phyloP scores from a whole-genome alignment of 2,329 filamentous ascomycete genomes.

The Stachybotrys chlorohalonatus region DNA sequence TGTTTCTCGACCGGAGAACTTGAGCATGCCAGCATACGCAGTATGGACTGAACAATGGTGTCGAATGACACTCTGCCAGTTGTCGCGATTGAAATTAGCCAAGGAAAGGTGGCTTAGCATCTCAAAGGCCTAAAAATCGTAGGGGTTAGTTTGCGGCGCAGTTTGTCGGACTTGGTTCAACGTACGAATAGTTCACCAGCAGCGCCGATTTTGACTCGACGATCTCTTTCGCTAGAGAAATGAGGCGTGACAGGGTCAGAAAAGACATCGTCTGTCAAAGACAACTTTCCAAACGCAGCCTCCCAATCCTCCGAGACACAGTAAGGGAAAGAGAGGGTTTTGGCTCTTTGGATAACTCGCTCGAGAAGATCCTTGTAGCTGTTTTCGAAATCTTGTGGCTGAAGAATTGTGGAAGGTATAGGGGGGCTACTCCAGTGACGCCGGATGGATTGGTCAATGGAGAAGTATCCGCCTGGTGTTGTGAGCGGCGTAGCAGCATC shows the following conservation, averaged over 20 bases:
- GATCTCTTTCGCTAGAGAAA: background rate
- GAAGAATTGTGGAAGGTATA: background rate
- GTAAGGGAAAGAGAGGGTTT: background rate
- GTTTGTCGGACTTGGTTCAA: background rate
- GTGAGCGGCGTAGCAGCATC: background rate
- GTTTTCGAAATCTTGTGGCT: background rate
- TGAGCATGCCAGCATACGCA: conserved; percentile 27
- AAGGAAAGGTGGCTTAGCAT: conserved; percentile 21
- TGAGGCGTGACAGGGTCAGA: background rate
- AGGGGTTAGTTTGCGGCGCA: background rate
- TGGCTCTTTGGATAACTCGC: background rate
- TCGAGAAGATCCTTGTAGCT: background rate
- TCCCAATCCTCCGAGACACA: background rate
- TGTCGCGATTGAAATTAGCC: conserved; percentile 24
- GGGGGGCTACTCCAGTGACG: background rate
- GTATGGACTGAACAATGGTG: conserved; percentile 26
- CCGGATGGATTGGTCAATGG: background rate
- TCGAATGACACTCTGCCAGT: conserved; percentile 42
- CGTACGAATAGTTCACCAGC: conserved; percentile 11
- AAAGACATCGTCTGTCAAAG: background rate
- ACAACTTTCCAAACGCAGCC: background rate
- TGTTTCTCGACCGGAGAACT: conserved; percentile 33
- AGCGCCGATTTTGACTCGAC: conserved; percentile 6
- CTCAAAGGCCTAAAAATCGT: conserved; percentile 29
- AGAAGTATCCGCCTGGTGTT: background rate